Percentiles rank a stretch among this genome's conserved stretches.
phyloP scores from a whole-genome alignment of 371 early-diverging fungal genomes.

The Actinomortierella ambigua region DNA sequence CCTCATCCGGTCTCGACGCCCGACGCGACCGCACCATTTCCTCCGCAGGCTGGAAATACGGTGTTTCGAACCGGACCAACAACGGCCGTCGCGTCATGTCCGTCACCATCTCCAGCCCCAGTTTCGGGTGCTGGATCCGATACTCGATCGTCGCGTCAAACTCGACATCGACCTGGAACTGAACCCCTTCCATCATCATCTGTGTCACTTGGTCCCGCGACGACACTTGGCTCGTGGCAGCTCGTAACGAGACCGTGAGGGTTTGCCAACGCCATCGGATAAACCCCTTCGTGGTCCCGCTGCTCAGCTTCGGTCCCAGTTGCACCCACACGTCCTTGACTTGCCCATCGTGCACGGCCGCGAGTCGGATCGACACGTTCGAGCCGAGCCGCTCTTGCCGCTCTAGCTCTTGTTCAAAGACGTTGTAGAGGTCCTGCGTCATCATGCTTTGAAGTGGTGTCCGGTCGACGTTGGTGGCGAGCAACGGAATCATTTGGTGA shows the following conservation, averaged over 20 bases:
- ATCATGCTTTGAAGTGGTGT: conserved; percentile 47
- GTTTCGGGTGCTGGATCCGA: conserved; percentile 27
- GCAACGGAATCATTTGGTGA: conserved; percentile 47
- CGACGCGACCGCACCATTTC: conserved; percentile 54
- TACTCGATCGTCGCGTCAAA: conserved; percentile 62
- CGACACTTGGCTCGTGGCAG: conserved; percentile 48
- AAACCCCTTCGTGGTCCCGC: conserved; percentile 25
- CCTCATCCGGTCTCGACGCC: conserved; percentile 55
- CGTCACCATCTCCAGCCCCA: too few species aligned
- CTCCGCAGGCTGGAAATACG: conserved; percentile 60
- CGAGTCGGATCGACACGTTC: conserved; percentile 48
- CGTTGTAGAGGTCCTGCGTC: conserved; percentile 50
- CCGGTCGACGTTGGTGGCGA: conserved; percentile 30
- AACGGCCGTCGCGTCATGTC: conserved; percentile 31
- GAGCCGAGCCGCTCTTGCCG: conserved; percentile 28
- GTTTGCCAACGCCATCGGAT: conserved; percentile 45
- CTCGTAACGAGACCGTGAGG: conserved; percentile 27
- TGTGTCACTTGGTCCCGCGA: conserved; percentile 52
- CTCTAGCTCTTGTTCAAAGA: conserved; percentile 39
- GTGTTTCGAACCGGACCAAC: conserved; percentile 63
- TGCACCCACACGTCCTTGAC: conserved; percentile 60
- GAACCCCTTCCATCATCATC: conserved; percentile 58
- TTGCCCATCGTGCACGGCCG: conserved; percentile 58
- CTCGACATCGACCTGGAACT: conserved; percentile 57
- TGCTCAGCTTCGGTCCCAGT: conserved; percentile 46